Evolutionary conservation across 2,329 filamentous ascomycete species (phyloP), one percentile per base, ranked within the genome.

Genomic region (Celoporthe dispersa): DNA sequence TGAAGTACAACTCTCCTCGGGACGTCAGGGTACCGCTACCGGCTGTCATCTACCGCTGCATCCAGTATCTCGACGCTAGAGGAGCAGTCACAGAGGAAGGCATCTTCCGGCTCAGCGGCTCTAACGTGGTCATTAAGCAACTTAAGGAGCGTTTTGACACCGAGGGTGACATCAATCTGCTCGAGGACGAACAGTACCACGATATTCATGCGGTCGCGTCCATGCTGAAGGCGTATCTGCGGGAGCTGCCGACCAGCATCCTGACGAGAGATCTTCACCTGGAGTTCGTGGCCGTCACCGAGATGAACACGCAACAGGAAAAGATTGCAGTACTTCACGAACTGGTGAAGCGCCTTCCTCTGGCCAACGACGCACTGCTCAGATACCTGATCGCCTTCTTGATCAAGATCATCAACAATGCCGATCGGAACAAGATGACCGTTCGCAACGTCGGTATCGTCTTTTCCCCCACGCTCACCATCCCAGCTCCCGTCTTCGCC

Each of bases 401-500:
- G 75, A 93, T 97, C 77, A 91, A 92, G 76, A 95, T 99, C 75
- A 94, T 98, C 77, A 94, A 96, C 80, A 94, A 98, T 75, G 86
- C 94, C 8, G 91, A 93, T 75, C 85, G 92, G 72, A 99, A 99
- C 84, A 98, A 98, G 85, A 99, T 99, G 96, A 98, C 93, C 14
- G 93, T 98, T 67, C 91, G 95, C 74, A 99, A 99, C 77, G 93
- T 99, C 68, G 95, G 96, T 73, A 98, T 99, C 75, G 95, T 99
- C 69, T 99, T 99, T 80, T 97, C 96, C 22, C 96, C 96, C 0
- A 98, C 96, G 0, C 86, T 99, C 67, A 98, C 98, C 79, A 97
- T 99, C 59, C 95, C 96, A 0, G 94, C 94, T 0, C 94, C 95
- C 0, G 91, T 99, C 14, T 98, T 99, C 79, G 94, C 94, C 3